Percentiles rank a stretch among this genome's conserved stretches.
Evolutionary conservation across 306 rosid species (phyloP).

Genomic region (Cajanus cajan): DNA sequence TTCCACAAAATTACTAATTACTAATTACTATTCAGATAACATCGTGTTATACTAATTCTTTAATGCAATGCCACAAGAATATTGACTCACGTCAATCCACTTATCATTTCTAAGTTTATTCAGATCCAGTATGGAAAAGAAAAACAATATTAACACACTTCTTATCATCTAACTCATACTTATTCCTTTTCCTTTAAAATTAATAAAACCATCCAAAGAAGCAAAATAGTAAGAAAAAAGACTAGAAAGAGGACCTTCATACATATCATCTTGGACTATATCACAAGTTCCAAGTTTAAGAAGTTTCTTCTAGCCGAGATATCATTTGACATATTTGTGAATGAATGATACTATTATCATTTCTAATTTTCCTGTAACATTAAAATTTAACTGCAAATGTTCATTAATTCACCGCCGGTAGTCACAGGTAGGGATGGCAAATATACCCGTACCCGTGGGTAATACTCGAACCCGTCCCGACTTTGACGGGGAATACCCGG

Average conservation of each 20-base stretch:
- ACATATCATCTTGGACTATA: constrained; percentile 3
- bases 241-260: constrained; percentile 17
- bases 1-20: no score
- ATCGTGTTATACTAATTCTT: no score
- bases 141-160: constrained; percentile 5
- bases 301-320: not conserved
- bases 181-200: constrained; percentile 22
- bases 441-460: no score
- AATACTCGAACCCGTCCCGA: no score
- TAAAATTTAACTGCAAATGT: not conserved
- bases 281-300: not conserved
- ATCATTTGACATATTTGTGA: not conserved
- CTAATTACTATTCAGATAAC: no score
- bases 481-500: no score
- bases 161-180: constrained; percentile 21
- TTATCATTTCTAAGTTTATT: constrained; percentile 3
- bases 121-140: not conserved
- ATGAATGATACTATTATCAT: not conserved
- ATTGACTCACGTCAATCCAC: not conserved
- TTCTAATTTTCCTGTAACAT: not conserved
- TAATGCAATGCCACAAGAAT: no score
- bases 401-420: not conserved
- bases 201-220: not conserved
- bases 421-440: no score
- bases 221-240: not conserved